Evolutionary conservation across 495 filamentous ascomycete species (phyloP).

Genomic region (Glarea lozoyensis): DNA sequence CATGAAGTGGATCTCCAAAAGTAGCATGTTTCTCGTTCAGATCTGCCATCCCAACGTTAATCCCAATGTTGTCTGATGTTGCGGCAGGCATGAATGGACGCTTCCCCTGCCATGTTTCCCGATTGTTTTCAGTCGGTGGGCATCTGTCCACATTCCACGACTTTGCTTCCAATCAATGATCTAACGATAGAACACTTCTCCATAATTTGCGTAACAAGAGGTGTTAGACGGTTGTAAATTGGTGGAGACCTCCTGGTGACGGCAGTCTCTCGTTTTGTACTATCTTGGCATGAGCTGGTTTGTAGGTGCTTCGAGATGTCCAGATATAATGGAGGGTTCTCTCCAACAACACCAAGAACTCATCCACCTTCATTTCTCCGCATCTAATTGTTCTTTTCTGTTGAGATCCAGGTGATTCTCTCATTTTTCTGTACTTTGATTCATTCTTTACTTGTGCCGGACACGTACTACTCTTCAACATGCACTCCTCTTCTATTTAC

Average conservation of each 20-base stretch:
- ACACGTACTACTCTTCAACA: slow-evolving; percentile 26
- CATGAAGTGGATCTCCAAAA: too few species aligned
- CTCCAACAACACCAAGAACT: slow-evolving; percentile 7
- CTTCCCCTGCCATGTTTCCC: slow-evolving; percentile 9
- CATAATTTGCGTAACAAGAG: slow-evolving; percentile 4
- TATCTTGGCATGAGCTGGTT: neutral
- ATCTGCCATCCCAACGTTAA: slow-evolving; percentile 14
- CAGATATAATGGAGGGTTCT: neutral
- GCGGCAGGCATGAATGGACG: slow-evolving; percentile 4
- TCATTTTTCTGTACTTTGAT: slow-evolving; percentile 26
- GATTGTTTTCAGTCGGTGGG: slow-evolving; percentile 14
- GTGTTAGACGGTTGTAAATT: too few species aligned
- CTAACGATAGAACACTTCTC: neutral
- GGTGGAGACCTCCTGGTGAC: too few species aligned
- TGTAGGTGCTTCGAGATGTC: neutral
- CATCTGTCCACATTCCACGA: slow-evolving; percentile 3
- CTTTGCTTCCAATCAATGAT: slow-evolving; percentile 1
- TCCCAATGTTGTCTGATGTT: neutral
- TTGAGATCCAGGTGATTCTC: slow-evolving; percentile 26
- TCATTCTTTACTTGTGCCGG: slow-evolving; percentile 27
- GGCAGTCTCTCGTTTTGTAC: too few species aligned
- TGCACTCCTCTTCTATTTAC: slow-evolving; percentile 26
- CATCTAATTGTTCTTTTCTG: slow-evolving; percentile 25
- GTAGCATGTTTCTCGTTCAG: too few species aligned
- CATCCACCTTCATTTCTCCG: slow-evolving; percentile 23